Base-by-base conservation (phyloP, 129 eudicot genomes). In the Sambucus nigra region DNA sequence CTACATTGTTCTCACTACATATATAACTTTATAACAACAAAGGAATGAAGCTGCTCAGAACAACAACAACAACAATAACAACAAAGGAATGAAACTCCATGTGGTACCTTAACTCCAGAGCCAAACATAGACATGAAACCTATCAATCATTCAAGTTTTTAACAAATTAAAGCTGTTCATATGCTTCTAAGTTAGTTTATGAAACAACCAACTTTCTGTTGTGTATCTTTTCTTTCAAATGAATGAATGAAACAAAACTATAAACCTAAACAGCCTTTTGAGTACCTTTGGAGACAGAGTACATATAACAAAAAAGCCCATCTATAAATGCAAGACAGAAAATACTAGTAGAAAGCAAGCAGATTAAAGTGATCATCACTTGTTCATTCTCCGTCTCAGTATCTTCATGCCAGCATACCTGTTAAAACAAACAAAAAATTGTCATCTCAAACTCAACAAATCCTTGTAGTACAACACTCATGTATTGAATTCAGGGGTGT, bases 341-440 rank as follows among this genome's bases (percentile, higher is more conserved):
- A 23, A 45, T 45, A 45, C 64, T 25, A 16, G 18, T 16, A 40
- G 52, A 23, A 45, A 59, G 40, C 64, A 42, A 26, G 20, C 13
- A 46, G 42, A 27, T 28, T 26, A 27, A 58, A 20, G 25, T 18
- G 50, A 23, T 16, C 60, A 26, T 20, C 14, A 31, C 44, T 73
- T 27, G 42, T 50, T 63, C 61, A 63, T 33, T 69, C 87, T 72
- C 44, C 65, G 82, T 25, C 67, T 64, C 68, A 84, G 57, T 0
- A 80, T 69, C 81, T 80, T 80, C 77, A 73, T 39, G 28, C 94
- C 88, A 72, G 69, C 68, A 63, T 69, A 73, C 61, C 93, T 82
- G 70, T 69, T 70, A 46, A 11, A 31, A 59, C 13, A 51, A 31
- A 45, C 60, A 21, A 64, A 53, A 45, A 32, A 25, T 38, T 39